Evolutionary conservation across 345 rosid species (phyloP).

Genomic region (Murraya koenigii): DNA sequence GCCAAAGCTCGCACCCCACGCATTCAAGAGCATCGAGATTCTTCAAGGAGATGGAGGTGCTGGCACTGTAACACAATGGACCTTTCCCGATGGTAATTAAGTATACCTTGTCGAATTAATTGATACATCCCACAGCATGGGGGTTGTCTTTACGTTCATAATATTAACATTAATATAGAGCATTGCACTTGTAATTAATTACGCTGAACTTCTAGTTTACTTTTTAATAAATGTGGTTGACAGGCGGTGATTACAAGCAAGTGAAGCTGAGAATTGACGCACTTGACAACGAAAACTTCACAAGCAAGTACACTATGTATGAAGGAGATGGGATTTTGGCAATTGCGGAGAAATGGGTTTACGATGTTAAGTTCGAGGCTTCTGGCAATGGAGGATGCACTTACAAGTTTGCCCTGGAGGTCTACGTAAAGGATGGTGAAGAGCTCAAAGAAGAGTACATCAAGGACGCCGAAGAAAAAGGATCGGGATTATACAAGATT

Average conservation of each 20-base stretch:
- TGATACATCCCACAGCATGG: too few relatives aligned
- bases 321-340: conserved; percentile 25
- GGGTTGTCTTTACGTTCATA: too few relatives aligned
- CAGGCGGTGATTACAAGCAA: conserved; percentile 5
- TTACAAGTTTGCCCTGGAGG: not conserved
- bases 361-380: conserved; percentile 18
- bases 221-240: not conserved
- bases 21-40: conserved; percentile 18
- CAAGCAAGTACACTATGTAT: conserved; percentile 22
- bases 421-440: not conserved
- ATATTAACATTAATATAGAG: too few relatives aligned
- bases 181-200: too few relatives aligned
- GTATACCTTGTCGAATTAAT: too few relatives aligned
- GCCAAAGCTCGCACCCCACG: conserved; percentile 26
- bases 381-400: conserved; percentile 10
- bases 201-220: too few relatives aligned
- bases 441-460: conserved; percentile 23
- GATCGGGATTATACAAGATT: conserved; percentile 22
- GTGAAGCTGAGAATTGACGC: conserved; percentile 36
- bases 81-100: conserved; percentile 22
- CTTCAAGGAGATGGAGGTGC: conserved; percentile 35
- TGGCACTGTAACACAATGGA: conserved; percentile 30
- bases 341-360: conserved; percentile 15
- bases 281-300: conserved; percentile 31
- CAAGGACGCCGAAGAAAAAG: conserved; percentile 26